phyloP scores from a whole-genome alignment of 257 asterid species.

The Przewalskia tangutica region DNA sequence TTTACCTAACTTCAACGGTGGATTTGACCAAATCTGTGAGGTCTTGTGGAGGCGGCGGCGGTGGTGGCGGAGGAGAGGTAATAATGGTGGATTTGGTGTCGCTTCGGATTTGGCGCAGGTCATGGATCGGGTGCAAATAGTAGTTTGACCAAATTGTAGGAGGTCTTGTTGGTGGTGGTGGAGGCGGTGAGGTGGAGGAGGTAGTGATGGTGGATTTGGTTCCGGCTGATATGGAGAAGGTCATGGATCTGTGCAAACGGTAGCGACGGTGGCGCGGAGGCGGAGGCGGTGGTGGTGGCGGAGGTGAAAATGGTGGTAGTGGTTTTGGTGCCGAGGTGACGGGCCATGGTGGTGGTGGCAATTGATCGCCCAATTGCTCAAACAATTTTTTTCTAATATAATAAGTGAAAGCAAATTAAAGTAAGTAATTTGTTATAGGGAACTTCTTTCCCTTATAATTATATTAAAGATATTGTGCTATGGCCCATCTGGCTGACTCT shows the following conservation, averaged over 20 bases:
- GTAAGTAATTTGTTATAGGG: neutral
- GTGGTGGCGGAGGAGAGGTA: neutral
- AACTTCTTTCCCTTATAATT: too few relatives aligned
- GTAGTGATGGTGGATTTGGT: neutral
- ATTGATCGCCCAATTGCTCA: too few relatives aligned
- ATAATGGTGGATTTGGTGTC: neutral
- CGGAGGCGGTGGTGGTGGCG: neutral
- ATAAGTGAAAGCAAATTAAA: neutral
- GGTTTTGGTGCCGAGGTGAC: too few relatives aligned
- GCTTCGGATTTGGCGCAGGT: neutral
- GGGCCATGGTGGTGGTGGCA: too few relatives aligned
- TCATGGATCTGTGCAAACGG: neutral
- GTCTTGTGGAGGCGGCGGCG: neutral
- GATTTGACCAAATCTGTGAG: neutral
- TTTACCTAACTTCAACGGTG: neutral
- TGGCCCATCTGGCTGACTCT: too few relatives aligned
- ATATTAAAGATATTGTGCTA: too few relatives aligned
- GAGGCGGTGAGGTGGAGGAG: neutral
- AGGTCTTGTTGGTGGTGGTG: neutral
- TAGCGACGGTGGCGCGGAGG: neutral
- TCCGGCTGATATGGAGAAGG: neutral
- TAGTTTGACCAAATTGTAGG: neutral
- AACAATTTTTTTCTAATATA: too few relatives aligned
- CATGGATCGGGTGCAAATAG: neutral
- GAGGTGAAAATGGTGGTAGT: neutral